Conservation (phyloP, 139 green algal species). For the Chlorella ohadii region DNA sequence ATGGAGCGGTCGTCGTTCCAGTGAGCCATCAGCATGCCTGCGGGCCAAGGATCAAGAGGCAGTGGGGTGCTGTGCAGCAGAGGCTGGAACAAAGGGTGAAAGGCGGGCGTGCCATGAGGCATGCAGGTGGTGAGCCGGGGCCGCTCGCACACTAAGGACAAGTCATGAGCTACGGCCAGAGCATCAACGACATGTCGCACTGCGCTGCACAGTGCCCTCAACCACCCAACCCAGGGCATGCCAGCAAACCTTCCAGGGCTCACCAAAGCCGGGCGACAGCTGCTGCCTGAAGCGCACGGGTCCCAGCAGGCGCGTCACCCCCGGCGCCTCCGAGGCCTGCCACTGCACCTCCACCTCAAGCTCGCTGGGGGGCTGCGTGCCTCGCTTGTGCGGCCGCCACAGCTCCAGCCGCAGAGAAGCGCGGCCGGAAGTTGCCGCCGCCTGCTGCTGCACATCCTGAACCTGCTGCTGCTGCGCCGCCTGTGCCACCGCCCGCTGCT, state of each 20-base stretch:
- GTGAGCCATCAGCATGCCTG: conserved; percentile 21
- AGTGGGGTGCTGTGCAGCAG: too few species aligned
- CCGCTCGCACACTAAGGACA: too few species aligned
- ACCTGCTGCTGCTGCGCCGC: not conserved
- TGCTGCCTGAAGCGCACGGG: conserved; percentile 23
- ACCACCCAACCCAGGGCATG: too few species aligned
- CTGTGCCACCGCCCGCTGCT: not conserved
- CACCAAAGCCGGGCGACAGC: conserved; percentile 14
- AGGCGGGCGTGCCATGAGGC: not conserved
- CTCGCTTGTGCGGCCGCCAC: not conserved
- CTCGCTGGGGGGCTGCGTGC: not conserved
- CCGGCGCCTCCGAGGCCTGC: not conserved
- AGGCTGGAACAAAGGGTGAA: too few species aligned
- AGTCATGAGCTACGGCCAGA: too few species aligned
- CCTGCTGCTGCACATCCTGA: too few species aligned
- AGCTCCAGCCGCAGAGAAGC: conserved; percentile 12
- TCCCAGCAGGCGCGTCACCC: conserved; percentile 13
- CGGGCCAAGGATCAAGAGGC: too few species aligned
- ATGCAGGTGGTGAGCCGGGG: not conserved
- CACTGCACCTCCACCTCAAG: conserved; percentile 22
- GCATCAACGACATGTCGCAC: too few species aligned
- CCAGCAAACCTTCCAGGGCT: too few species aligned
- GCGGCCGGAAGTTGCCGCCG: not conserved
- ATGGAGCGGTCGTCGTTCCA: conserved; percentile 24
- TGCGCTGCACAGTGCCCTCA: too few species aligned